Evolutionary conservation across 441 rosid genomes (phyloP), one percentile per base, ranked within the genome.

Genomic region (Gossypium davidsonii): DNA sequence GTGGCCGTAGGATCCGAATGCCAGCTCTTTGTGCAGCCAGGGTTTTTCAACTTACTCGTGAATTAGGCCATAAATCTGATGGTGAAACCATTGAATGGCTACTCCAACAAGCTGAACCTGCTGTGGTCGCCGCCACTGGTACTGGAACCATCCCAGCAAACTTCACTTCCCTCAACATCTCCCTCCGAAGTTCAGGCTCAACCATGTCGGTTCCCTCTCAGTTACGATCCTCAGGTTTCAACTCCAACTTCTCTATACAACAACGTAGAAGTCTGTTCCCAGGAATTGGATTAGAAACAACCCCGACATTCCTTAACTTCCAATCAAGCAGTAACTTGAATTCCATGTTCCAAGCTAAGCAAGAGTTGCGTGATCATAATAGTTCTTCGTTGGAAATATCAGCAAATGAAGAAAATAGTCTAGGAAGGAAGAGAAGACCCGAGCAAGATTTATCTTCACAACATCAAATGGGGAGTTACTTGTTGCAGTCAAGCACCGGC

Each of bases 21-120:
- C 98, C 98, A 0, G 98, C 98, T 9, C 87, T 91, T 51, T 93
- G 98, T 60, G 98, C 98, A 28, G 98, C 98, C 78, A 87, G 98
- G 87, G 98, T 93, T 75, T 93, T 93, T 56, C 98, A 93, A 80
- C 85, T 93, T 0, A 93, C 98, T 12, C 84, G 97, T 2, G 98
- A 93, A 72, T 85, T 93, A 0, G 98, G 98, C 34, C 98, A 93
- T 78, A 93, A 91, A 77, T 93, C 97, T 14, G 98, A 93, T 46
- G 98, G 97, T 0, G 96, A 93, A 70, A 93, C 98, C 28, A 91
- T 93, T 37, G 97, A 91, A 79, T 91, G 97, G 97, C 82, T 91
- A 25, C 96, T 91, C 70, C 96, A 93, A 81, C 97, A 93, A 71
- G 97, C 97, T 0, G 97, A 91, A 78, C 98, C 97, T 1, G 83